Percentiles rank a stretch among this genome's conserved stretches.
phyloP scores from a whole-genome alignment of 129 eudicot genomes.

The Pulicaria dysenterica region DNA sequence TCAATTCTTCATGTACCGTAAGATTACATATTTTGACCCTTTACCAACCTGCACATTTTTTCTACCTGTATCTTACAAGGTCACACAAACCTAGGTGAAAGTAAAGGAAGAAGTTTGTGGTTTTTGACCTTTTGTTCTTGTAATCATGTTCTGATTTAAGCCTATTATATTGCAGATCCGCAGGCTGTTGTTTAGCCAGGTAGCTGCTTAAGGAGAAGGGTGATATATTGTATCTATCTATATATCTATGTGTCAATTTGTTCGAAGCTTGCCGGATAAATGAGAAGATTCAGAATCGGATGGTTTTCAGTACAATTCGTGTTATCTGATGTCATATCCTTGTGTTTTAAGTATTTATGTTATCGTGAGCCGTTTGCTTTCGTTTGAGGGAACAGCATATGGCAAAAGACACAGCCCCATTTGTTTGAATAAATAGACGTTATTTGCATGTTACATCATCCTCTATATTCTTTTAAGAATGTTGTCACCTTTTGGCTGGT shows the following conservation, averaged over 20 bases:
- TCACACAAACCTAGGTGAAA: neutral
- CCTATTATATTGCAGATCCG: slow-evolving; percentile 38
- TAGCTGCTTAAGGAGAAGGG: slow-evolving; percentile 28
- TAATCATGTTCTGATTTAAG: slow-evolving; percentile 1
- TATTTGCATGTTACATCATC: neutral
- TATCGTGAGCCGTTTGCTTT: slow-evolving; percentile 33
- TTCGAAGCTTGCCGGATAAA: slow-evolving; percentile 22
- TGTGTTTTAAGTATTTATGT: slow-evolving; percentile 29
- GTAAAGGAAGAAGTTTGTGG: neutral
- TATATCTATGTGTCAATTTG: slow-evolving; percentile 29
- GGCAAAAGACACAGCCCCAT: slow-evolving; percentile 28
- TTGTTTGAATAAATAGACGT: slow-evolving; percentile 36
- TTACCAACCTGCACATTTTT: neutral
- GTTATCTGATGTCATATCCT: slow-evolving; percentile 19
- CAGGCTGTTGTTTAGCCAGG: slow-evolving; percentile 45
- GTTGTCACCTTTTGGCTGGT: slow-evolving; percentile 18
- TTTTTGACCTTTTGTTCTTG: neutral
- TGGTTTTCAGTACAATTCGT: slow-evolving; percentile 29
- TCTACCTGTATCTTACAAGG: neutral
- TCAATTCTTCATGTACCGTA: too few species aligned
- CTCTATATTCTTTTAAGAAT: slow-evolving; percentile 29
- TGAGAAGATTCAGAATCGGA: slow-evolving; percentile 32
- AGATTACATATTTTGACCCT: neutral
- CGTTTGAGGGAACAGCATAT: neutral
- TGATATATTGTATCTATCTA: slow-evolving; percentile 35